Percentiles rank a stretch among this genome's conserved stretches.
Conservation (phyloP, 2,329 filamentous ascomycete species). For the Cercospora zeae-maydis region DNA sequence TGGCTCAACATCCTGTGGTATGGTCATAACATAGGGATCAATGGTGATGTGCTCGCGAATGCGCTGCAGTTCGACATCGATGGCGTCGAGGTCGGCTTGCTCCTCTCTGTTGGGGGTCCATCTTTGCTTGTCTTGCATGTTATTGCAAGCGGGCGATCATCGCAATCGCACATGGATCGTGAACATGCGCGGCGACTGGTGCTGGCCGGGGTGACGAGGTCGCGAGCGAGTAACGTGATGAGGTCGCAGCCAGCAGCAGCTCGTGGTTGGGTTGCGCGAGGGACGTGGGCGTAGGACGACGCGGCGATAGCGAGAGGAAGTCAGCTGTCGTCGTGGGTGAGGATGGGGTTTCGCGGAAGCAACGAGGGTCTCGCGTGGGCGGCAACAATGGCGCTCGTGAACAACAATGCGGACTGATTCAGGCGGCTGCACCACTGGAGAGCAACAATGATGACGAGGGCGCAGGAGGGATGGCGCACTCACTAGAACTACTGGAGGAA, state of each 20-base stretch:
- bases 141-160: constrained; percentile 2
- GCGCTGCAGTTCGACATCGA: constrained; percentile 44
- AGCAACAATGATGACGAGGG: background rate
- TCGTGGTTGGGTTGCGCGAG: background rate
- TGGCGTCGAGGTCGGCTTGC: constrained; percentile 37
- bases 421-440: background rate
- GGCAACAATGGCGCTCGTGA: background rate
- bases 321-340: background rate
- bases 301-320: background rate
- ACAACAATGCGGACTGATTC: background rate
- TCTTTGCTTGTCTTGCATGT: constrained; percentile 15
- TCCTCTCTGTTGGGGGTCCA: constrained; percentile 28
- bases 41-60: constrained; percentile 42
- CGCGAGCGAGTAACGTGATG: background rate
- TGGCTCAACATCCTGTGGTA: constrained; percentile 43
- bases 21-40: constrained; percentile 47
- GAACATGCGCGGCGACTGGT: background rate
- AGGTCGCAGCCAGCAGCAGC: background rate
- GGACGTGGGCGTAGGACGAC: background rate
- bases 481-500: background rate
- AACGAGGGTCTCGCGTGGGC: constrained; percentile 1
- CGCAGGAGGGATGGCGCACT: background rate
- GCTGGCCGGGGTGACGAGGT: background rate
- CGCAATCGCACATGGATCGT: background rate
- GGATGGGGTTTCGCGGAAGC: background rate